Evolutionary conservation across 768 basidiomycete genomes (phyloP), one percentile per base, ranked within the genome.

Genomic region (Coprinopsis sp.): DNA sequence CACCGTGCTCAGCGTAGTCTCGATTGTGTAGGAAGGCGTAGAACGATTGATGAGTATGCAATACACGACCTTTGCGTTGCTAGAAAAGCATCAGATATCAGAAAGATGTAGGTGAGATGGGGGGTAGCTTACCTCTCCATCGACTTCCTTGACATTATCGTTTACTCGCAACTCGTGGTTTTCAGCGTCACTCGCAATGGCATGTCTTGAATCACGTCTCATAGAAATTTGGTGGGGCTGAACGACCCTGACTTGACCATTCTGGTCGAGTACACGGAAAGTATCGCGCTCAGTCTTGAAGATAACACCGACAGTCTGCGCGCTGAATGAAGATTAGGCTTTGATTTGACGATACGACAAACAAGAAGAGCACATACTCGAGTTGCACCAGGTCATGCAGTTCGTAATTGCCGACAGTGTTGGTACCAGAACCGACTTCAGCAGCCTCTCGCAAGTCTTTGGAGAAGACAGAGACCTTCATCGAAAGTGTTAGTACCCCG

Each of bases 381-480:
- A 99, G 77, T 70, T 95, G 93, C 27, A 99, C 92, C 48, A 99
- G 69, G 61, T 99, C 95, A 59, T 99, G 96, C 33, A 97, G 65
- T 62, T 98, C 95, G 59, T 94, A 98, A 57, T 94, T 84, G 23
- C 93, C 94, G 25, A 93, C 84, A 33, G 86, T 75, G 56, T 93
- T 93, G 7, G 89, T 85, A 19, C 90, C 83, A 3, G 87, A 84
- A n/a, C 94, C 93, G 31, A 95, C 91, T 66, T 98, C 96, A 1
- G 96, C 94, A 23, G 96, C 96, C 61, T 95, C 93, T 55, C 96
- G 84, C 21, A 99, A 71, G 67, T 99, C 96, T 70, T 94, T 95
- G 0, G 92, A 88, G 68, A 99, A 99, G 2, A 96, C 95, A 22
- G 91, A 92, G 40, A 98, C 87, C 92, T 95, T 55, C 4, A 33